Conservation (phyloP, 768 basidiomycete genomes). For the Boletus subcaerulescens region DNA sequence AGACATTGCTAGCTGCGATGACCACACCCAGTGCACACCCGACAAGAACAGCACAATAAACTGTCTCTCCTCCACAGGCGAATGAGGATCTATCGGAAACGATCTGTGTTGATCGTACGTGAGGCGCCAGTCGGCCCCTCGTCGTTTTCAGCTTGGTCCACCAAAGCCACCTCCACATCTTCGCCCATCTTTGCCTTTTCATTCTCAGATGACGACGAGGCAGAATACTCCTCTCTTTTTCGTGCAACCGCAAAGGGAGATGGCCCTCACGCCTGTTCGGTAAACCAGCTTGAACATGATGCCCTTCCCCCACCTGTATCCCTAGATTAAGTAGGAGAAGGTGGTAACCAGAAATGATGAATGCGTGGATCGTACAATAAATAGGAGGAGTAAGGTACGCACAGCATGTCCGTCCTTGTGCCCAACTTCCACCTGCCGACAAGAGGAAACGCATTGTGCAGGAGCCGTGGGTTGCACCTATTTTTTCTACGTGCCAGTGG, state of each 20-base stretch:
- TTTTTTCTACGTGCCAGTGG: constrained; percentile 88
- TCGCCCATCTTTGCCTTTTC: not conserved
- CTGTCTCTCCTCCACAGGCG: constrained; percentile 41
- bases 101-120: constrained; percentile 27
- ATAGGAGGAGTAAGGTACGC: constrained; percentile 35
- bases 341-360: too few species aligned
- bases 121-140: not conserved
- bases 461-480: constrained; percentile 1
- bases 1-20: constrained; percentile 62
- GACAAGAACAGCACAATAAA: constrained; percentile 50
- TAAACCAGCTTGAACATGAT: not conserved
- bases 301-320: too few species aligned
- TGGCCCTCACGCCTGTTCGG: not conserved
- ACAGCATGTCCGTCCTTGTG: constrained; percentile 53
- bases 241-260: not conserved
- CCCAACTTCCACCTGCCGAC: constrained; percentile 29
- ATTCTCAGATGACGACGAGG: not conserved
- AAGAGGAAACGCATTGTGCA: constrained; percentile 18
- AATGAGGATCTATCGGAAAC: constrained; percentile 54
- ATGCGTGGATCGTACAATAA: too few species aligned
- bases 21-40: constrained; percentile 51
- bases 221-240: not conserved
- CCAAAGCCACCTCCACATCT: not conserved
- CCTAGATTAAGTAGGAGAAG: too few species aligned
- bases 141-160: not conserved